A percentile compares a stretch with the other conserved stretches of the same genome.
Evolutionary conservation across 2,329 filamentous ascomycete species (phyloP).

Genomic region (Blastomyces parvus): DNA sequence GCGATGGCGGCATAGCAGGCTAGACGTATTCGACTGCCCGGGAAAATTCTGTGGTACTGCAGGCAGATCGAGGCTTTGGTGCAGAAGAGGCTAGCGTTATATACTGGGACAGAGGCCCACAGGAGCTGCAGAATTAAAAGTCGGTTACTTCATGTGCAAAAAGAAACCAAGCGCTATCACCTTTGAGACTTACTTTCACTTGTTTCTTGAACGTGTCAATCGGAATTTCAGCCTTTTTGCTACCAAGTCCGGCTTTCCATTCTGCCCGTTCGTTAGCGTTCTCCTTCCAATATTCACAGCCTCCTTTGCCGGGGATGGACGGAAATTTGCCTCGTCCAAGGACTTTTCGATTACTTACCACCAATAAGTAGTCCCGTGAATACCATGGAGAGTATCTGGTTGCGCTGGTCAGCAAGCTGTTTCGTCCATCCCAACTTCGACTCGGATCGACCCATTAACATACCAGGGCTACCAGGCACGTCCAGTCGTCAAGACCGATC

Average conservation of each 20-base stretch:
- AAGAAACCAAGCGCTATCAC: background rate
- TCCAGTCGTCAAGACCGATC: constrained; percentile 30
- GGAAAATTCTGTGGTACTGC: constrained; percentile 30
- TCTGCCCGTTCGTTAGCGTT: background rate
- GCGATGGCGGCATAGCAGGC: constrained; percentile 28
- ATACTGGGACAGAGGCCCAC: constrained; percentile 27
- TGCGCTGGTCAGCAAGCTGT: constrained; percentile 2
- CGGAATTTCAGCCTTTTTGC: background rate
- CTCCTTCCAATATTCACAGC: background rate
- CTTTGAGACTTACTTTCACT: constrained; percentile 7
- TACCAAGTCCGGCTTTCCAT: constrained; percentile 4
- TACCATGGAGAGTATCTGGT: constrained; percentile 23
- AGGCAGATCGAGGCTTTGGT: constrained; percentile 30
- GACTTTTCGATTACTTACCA: constrained; percentile 17
- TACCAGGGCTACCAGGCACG: constrained; percentile 29
- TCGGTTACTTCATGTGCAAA: background rate
- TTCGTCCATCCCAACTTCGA: background rate
- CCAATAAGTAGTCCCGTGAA: constrained; percentile 26
- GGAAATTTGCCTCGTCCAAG: background rate
- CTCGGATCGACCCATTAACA: constrained; percentile 5
- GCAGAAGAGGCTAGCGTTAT: constrained; percentile 26
- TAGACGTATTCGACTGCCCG: constrained; percentile 23
- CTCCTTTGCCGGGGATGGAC: background rate
- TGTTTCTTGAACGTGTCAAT: constrained; percentile 7
- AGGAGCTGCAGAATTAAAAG: constrained; percentile 19